These are phyloP conservation scores for Ettlia oleoabundans DNA, from an alignment of 139 green algal species.

Conservation along the genomic window DNA sequence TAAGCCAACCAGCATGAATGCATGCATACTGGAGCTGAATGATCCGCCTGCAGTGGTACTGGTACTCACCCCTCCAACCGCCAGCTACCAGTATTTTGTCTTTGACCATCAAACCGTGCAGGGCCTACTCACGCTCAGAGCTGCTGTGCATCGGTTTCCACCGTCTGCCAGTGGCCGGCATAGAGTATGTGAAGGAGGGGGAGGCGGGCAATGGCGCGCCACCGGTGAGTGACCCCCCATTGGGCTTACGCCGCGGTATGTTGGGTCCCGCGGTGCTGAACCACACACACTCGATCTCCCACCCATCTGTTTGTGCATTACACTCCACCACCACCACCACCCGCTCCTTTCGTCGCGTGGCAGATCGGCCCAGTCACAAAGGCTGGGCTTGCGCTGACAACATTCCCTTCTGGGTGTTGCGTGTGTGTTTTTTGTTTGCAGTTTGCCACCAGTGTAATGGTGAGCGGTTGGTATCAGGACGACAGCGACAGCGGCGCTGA, in stretches of 20 bases:
- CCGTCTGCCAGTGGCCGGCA: constrained; percentile 45
- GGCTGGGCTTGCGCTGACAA: background rate
- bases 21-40: too few species aligned
- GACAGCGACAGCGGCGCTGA: constrained; percentile 53
- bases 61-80: background rate
- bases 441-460: constrained; percentile 54
- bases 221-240: constrained; percentile 13
- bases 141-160: constrained; percentile 39
- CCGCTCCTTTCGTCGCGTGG: too few species aligned
- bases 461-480: constrained; percentile 60
- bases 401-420: background rate
- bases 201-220: background rate
- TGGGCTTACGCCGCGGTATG: too few species aligned
- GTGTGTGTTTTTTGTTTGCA: background rate
- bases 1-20: too few species aligned
- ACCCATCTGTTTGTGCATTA: too few species aligned
- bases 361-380: too few species aligned
- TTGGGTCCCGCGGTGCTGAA: too few species aligned
- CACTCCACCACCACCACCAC: too few species aligned
- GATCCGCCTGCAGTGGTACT: too few species aligned
- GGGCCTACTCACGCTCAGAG: constrained; percentile 44
- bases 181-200: constrained; percentile 14
- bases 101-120: background rate
- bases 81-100: background rate
- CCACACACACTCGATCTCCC: too few species aligned